phyloP scores from a whole-genome alignment of 768 basidiomycete genomes.

The Bullera alba region DNA sequence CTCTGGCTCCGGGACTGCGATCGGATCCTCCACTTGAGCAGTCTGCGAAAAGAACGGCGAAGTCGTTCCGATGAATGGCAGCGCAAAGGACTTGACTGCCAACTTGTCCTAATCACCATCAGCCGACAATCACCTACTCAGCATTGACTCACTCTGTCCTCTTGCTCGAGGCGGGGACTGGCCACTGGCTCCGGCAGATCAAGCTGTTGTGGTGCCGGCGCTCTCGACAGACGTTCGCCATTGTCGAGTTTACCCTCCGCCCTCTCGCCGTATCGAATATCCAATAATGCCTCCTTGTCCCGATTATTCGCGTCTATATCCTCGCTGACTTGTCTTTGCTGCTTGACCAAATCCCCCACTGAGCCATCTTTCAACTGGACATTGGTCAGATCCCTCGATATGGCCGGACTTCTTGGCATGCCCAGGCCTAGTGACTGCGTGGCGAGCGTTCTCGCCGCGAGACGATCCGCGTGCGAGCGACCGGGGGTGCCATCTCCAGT shows the following conservation, averaged over 20 bases:
- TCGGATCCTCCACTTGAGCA: conserved; percentile 12
- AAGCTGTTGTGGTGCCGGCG: conserved; percentile 24
- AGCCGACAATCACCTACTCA: conserved; percentile 12
- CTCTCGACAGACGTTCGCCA: conserved; percentile 30
- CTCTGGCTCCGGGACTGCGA: not conserved
- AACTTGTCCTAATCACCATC: conserved; percentile 31
- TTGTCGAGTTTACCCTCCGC: conserved; percentile 1
- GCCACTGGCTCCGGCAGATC: conserved; percentile 23
- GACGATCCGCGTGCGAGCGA: conserved; percentile 35
- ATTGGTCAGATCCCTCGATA: conserved; percentile 1
- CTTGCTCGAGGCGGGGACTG: conserved; percentile 22
- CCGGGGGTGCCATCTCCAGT: conserved; percentile 15
- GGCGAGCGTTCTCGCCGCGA: conserved; percentile 42
- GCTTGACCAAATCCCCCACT: conserved; percentile 11
- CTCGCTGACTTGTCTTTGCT: too few relatives aligned
- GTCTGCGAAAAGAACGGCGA: conserved; percentile 36
- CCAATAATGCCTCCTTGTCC: not conserved
- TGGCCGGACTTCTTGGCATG: conserved; percentile 30
- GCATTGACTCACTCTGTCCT: conserved; percentile 7
- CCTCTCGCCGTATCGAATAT: conserved; percentile 1
- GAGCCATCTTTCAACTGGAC: conserved; percentile 1
- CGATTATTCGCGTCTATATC: too few relatives aligned
- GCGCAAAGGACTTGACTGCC: conserved; percentile 19
- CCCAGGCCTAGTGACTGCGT: conserved; percentile 42
- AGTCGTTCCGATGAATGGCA: conserved; percentile 35